Evolutionary conservation across 129 eudicot genomes (phyloP).

Genomic region (Artemisia argyi): DNA sequence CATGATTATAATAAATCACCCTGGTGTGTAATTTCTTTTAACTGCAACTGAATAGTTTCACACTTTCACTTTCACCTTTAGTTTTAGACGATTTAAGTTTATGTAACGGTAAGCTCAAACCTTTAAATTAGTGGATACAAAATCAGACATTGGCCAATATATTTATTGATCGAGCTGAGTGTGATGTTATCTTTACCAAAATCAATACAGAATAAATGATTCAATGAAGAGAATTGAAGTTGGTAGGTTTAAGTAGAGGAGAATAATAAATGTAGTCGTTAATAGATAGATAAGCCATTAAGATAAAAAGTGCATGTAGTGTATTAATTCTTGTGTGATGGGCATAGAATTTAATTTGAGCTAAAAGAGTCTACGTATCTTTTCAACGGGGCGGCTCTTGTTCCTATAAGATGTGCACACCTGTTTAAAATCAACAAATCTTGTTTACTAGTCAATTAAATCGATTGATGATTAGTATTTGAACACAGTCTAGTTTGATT

Average conservation of each 20-base stretch:
- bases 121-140: too few species aligned
- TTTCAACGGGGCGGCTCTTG: slow-evolving; percentile 26
- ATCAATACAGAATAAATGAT: not conserved
- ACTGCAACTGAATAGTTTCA: too few species aligned
- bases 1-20: too few species aligned
- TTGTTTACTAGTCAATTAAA: slow-evolving; percentile 9
- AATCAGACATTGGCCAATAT: too few species aligned
- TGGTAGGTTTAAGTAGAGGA: slow-evolving; percentile 18
- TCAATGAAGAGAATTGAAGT: slow-evolving; percentile 9
- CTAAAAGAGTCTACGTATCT: slow-evolving; percentile 4
- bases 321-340: slow-evolving; percentile 11
- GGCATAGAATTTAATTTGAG: slow-evolving; percentile 13
- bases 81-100: too few species aligned
- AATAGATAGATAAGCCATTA: slow-evolving; percentile 16
- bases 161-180: too few species aligned
- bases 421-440: slow-evolving; percentile 8
- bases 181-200: too few species aligned
- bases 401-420: slow-evolving; percentile 24
- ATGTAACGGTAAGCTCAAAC: too few species aligned
- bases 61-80: too few species aligned
- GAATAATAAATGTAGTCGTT: slow-evolving; percentile 28
- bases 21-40: too few species aligned
- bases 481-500: not conserved
- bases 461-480: not conserved
- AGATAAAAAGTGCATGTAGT: slow-evolving; percentile 23